Percentiles rank a stretch among this genome's conserved stretches.
Conservation (phyloP, 306 rosid species). For the Trifolium dubium region DNA sequence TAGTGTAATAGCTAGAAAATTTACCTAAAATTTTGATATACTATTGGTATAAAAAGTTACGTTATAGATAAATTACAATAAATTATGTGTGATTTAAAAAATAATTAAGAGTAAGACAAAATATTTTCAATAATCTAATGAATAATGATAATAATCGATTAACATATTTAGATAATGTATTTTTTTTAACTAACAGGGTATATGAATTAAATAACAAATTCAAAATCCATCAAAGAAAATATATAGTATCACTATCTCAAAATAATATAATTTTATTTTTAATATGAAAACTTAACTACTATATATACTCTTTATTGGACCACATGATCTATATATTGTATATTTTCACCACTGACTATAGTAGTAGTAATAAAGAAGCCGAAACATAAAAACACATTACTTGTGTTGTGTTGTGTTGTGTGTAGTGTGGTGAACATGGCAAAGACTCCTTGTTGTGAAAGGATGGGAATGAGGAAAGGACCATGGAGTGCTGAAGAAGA, state of each 20-base stretch:
- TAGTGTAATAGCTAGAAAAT: no score
- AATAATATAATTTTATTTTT: slow-evolving; percentile 32
- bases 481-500: slow-evolving; percentile 96
- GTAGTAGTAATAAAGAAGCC: slow-evolving; percentile 6
- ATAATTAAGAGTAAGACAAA: no score
- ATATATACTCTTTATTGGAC: slow-evolving; percentile 1
- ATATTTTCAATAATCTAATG: no score
- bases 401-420: neutral
- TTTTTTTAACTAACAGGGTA: neutral
- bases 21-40: no score
- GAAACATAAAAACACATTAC: slow-evolving; percentile 18
- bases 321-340: slow-evolving; percentile 9
- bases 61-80: no score
- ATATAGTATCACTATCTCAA: slow-evolving; percentile 31
- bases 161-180: no score
- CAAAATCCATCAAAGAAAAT: neutral
- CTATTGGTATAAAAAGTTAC: neutral
- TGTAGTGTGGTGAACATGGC: slow-evolving; percentile 50
- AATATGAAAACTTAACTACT: slow-evolving; percentile 21
- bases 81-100: neutral
- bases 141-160: no score
- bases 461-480: slow-evolving; percentile 88
- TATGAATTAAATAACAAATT: neutral
- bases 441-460: slow-evolving; percentile 89
- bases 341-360: neutral